Conservation (phyloP, 495 filamentous ascomycete species). For the Aspergillus hancockii region DNA sequence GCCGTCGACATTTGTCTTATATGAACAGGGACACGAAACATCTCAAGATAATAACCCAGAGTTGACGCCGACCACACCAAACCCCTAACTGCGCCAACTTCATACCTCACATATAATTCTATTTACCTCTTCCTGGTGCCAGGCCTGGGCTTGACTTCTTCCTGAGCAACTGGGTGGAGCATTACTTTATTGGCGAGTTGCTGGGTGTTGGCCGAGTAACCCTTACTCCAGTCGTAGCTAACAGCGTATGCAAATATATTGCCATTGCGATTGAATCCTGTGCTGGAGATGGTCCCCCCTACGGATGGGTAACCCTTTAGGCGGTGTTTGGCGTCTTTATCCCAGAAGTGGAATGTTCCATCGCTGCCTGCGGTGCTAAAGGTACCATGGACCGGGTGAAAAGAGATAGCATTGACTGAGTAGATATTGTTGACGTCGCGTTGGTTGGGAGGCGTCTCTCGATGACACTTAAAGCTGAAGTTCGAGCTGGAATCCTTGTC, state of each 20-base stretch:
- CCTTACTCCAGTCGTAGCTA: conserved; percentile 95
- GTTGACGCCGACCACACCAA: conserved; percentile 6
- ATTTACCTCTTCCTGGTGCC: conserved; percentile 67
- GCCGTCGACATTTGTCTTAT: not conserved
- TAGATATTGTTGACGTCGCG: conserved; percentile 77
- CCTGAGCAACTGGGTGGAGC: conserved; percentile 73
- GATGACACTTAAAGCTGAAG: conserved; percentile 94
- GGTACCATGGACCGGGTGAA: conserved; percentile 83
- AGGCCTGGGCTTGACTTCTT: conserved; percentile 81
- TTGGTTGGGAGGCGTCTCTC: conserved; percentile 64
- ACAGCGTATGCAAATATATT: conserved; percentile 87
- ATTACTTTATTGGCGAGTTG: conserved; percentile 79
- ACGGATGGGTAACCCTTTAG: conserved; percentile 87
- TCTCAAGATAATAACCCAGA: conserved; percentile 6
- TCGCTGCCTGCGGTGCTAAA: conserved; percentile 90
- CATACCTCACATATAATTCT: not conserved
- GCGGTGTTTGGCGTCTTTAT: conserved; percentile 83
- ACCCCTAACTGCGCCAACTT: conserved; percentile 11
- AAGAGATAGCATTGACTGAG: conserved; percentile 85
- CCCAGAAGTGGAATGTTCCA: conserved; percentile 89
- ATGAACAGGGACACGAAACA: conserved; percentile 1
- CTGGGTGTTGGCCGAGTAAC: conserved; percentile 70
- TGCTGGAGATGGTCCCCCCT: conserved; percentile 76
- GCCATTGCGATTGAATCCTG: conserved; percentile 74
- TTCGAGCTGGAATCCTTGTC: conserved; percentile 81